These are phyloP conservation scores for Phytophthora parvispora DNA, from an alignment of 352 stramenopile genomes.

Conservation along the genomic window DNA sequence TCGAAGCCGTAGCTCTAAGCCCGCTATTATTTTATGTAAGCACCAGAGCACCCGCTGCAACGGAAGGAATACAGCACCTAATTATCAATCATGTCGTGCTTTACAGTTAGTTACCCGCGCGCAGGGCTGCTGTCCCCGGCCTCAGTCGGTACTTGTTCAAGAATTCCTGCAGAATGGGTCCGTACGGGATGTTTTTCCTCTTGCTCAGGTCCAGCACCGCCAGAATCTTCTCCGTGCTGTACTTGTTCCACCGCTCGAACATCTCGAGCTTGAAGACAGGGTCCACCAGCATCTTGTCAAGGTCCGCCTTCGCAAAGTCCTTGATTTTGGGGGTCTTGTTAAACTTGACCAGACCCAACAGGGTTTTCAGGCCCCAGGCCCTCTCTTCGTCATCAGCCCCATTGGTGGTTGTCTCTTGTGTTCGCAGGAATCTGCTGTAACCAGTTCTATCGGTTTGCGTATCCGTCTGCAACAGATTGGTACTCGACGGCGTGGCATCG, in stretches of 20 bases:
- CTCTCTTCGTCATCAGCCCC: neutral
- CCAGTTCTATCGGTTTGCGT: neutral
- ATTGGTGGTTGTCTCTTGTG: neutral
- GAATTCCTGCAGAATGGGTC: neutral
- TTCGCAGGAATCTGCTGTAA: neutral
- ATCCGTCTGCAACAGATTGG: too few relatives aligned
- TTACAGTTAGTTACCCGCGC: neutral
- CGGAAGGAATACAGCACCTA: slow-evolving; percentile 39
- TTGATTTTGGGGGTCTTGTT: neutral
- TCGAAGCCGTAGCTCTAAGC: slow-evolving; percentile 20
- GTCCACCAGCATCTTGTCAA: neutral
- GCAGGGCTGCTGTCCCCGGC: neutral
- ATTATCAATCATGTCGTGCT: slow-evolving; percentile 28
- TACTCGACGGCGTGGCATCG: too few relatives aligned
- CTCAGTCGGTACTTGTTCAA: neutral
- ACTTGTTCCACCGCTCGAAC: neutral
- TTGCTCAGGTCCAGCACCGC: neutral
- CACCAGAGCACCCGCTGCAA: slow-evolving; percentile 28
- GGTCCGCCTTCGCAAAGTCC: neutral
- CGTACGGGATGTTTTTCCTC: neutral
- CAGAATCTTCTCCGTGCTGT: neutral
- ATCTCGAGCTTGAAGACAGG: neutral
- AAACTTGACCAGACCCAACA: neutral
- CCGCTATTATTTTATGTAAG: slow-evolving; percentile 50
- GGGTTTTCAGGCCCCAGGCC: neutral